These are phyloP conservation scores for Lichtheimia hyalospora DNA, from an alignment of 371 early-diverging fungal species.

Conservation along the genomic window DNA sequence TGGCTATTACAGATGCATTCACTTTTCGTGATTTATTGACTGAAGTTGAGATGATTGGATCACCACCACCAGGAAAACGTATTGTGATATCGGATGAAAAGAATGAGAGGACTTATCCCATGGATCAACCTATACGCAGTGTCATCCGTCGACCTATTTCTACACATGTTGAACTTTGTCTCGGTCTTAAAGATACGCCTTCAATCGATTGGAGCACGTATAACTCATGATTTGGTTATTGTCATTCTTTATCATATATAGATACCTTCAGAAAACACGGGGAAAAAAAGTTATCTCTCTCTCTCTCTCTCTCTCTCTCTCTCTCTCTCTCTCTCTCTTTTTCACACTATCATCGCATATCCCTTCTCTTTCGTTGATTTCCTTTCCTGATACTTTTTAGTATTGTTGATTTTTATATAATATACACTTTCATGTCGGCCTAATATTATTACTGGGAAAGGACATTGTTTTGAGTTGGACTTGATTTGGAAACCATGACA, in stretches of 20 bases:
- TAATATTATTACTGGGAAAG: no score
- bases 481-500: neutral
- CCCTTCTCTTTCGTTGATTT: neutral
- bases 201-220: slow-evolving; percentile 46
- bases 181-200: slow-evolving; percentile 39
- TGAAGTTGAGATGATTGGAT: slow-evolving; percentile 42
- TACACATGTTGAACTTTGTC: slow-evolving; percentile 42
- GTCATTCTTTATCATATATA: neutral
- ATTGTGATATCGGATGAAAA: slow-evolving; percentile 42
- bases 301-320: neutral
- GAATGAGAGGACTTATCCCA: slow-evolving; percentile 39
- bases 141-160: slow-evolving; percentile 32
- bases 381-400: neutral
- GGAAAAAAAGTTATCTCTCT: neutral
- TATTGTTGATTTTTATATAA: neutral
- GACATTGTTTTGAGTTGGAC: no score
- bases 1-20: slow-evolving; percentile 49
- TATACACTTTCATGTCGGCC: neutral
- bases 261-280: neutral
- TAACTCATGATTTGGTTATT: slow-evolving; percentile 12
- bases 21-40: slow-evolving; percentile 47
- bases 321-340: neutral
- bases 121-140: slow-evolving; percentile 45
- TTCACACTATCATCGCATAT: neutral
- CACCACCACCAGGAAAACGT: slow-evolving; percentile 47